Percentiles rank a stretch among this genome's conserved stretches.
Evolutionary conservation across 805 yeast species (phyloP).

Genomic region (Saturnispora kantuleensis): DNA sequence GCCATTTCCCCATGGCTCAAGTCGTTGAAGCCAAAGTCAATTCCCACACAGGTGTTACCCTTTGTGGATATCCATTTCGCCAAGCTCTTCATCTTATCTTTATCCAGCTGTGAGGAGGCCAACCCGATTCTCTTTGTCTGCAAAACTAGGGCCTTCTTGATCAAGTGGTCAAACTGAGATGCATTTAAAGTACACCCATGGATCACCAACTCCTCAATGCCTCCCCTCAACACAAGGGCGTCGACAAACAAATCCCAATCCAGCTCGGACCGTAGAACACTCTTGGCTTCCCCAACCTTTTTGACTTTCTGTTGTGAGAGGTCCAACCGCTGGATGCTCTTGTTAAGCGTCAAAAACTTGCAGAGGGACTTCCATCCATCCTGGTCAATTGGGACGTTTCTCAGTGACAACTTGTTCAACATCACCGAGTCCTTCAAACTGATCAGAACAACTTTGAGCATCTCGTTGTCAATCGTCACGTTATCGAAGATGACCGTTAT

Average conservation of each 20-base stretch:
- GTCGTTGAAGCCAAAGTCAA: slow-evolving; percentile 48
- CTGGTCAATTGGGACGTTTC: slow-evolving; percentile 46
- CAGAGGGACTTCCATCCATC: slow-evolving; percentile 44
- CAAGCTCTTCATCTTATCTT: slow-evolving; percentile 31
- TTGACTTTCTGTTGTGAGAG: slow-evolving; percentile 48
- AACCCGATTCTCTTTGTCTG: slow-evolving; percentile 43
- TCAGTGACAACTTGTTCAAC: slow-evolving; percentile 41
- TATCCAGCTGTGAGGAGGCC: slow-evolving; percentile 41
- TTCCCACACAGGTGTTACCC: slow-evolving; percentile 39
- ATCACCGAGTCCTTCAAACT: slow-evolving; percentile 34
- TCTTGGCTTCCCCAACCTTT: slow-evolving; percentile 29
- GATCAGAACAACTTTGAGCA: slow-evolving; percentile 40
- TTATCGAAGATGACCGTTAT: slow-evolving; percentile 48
- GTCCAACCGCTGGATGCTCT: slow-evolving; percentile 39
- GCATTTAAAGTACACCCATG: slow-evolving; percentile 45
- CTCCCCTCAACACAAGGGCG: slow-evolving; percentile 35
- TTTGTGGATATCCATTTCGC: slow-evolving; percentile 39
- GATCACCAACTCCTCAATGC: slow-evolving; percentile 48
- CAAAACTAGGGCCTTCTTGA: slow-evolving; percentile 31
- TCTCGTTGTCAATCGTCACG: slow-evolving; percentile 43
- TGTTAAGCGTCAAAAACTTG: slow-evolving; percentile 35
- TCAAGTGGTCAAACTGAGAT: slow-evolving; percentile 31
- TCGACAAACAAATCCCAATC: slow-evolving; percentile 43
- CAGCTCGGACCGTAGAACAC: slow-evolving; percentile 35
- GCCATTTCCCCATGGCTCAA: slow-evolving; percentile 35